Evolutionary conservation across 2,329 filamentous ascomycete species (phyloP), one percentile per base, ranked within the genome.

Genomic region (Lasiodiplodia sp.): DNA sequence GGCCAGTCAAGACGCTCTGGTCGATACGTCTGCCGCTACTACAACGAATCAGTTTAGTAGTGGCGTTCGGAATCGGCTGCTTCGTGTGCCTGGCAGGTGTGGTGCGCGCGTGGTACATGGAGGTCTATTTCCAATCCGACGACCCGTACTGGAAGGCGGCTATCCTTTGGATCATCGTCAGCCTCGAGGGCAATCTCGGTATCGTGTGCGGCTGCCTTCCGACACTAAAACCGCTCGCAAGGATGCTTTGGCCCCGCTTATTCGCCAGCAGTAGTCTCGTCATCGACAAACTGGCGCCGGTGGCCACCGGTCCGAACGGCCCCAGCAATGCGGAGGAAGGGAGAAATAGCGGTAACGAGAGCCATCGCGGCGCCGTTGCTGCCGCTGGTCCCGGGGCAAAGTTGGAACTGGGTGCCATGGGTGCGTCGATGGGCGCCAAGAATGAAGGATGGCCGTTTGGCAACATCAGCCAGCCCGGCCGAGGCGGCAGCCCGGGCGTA

Each of bases 201-300:
- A 77, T 79, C 10, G 72, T 73, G 3, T 78, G 76, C 49, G 76
- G 76, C 52, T 79, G 75, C 49, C 72, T 79, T 1, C 76, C 76
- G 1, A 74, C 73, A n/a, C 75, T 75, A 67, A 78, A 78, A 63
- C 77, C 76, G 2, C 70, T 78, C n/a, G 68, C 77, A 63, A 73
- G 73, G 57, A 64, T 64, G 16, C 25, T 77, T 18, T 73, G 75
- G 49, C 76, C 77, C 1, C 71, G 67, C 31, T 40, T 76, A n/a
- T 79, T 78, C 53, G 52, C 31, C 40, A 64, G 34, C 14, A 55
- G n/a, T 25, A 37, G 38, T 14, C 14, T 62, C 28, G 37, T 23
- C 12, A 12, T 25, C 34, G 28, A 64, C 12, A 40, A 52, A 28
- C 34, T 21, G 12, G 37, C 25, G 14, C 21, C 34, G 21, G 31